Evolutionary conservation across 495 filamentous ascomycete genomes (phyloP).

Genomic region (Neurospora terricola): DNA sequence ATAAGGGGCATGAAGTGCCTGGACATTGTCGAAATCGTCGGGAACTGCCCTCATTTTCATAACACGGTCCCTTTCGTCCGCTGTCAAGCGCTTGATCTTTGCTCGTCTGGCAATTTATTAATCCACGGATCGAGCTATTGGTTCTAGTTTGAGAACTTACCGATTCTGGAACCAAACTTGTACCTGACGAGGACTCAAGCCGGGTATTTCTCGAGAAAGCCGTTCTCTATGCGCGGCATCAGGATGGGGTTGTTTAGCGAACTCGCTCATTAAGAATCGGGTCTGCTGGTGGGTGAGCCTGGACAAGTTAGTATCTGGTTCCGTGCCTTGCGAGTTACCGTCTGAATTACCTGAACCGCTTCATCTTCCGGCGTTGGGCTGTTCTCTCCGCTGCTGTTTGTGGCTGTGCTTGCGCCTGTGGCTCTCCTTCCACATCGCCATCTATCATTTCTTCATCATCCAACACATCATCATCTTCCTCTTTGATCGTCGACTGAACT

Average conservation of each 20-base stretch:
- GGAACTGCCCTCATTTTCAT: slow-evolving; percentile 87
- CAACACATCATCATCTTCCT: slow-evolving; percentile 45
- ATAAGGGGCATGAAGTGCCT: slow-evolving; percentile 76
- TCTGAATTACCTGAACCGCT: slow-evolving; percentile 66
- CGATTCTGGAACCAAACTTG: slow-evolving; percentile 99
- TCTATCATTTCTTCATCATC: slow-evolving; percentile 42
- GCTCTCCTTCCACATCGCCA: slow-evolving; percentile 33
- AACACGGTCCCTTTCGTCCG: slow-evolving; percentile 88
- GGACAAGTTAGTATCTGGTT: slow-evolving; percentile 17
- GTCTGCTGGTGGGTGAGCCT: slow-evolving; percentile 97
- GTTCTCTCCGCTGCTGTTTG: slow-evolving; percentile 61
- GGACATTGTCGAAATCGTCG: slow-evolving; percentile 85
- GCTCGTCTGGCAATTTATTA: slow-evolving; percentile 55
- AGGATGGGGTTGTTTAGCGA: slow-evolving; percentile 88
- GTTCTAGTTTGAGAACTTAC: slow-evolving; percentile 36
- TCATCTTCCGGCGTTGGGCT: slow-evolving; percentile 87
- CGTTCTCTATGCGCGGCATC: slow-evolving; percentile 89
- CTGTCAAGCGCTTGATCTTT: slow-evolving; percentile 89
- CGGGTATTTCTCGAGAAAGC: slow-evolving; percentile 84
- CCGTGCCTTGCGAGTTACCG: not conserved
- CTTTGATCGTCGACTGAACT: slow-evolving; percentile 35
- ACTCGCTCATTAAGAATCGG: slow-evolving; percentile 94
- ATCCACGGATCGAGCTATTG: not conserved
- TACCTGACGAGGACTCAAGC: slow-evolving; percentile 85
- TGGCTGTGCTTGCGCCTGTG: slow-evolving; percentile 33